Percentiles rank a stretch among this genome's conserved stretches.
These are phyloP conservation scores for Adansonia madagascariensis DNA, from an alignment of 441 rosid genomes.

Conservation along the genomic window DNA sequence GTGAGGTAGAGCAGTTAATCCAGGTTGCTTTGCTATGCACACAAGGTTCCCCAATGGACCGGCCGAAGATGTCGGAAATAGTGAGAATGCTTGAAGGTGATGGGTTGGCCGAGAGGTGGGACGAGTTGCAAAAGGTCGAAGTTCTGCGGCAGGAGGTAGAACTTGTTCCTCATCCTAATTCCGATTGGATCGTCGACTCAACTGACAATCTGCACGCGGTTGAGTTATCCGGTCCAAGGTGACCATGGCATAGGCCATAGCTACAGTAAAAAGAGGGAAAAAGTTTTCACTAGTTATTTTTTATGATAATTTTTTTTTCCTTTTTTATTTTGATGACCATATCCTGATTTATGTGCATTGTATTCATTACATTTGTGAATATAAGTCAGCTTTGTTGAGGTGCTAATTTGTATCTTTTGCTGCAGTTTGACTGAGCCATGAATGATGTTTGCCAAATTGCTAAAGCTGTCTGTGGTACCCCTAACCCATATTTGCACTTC, in stretches of 20 bases:
- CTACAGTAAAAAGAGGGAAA: background rate
- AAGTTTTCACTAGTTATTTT: constrained; percentile 33
- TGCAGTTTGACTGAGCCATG: constrained; percentile 25
- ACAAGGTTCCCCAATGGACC: constrained; percentile 69
- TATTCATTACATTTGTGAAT: constrained; percentile 64
- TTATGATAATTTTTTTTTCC: constrained; percentile 21
- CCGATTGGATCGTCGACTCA: constrained; percentile 70
- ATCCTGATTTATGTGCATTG: constrained; percentile 44
- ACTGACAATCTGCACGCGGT: constrained; percentile 71
- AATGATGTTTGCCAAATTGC: too few species aligned
- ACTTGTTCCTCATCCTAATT: constrained; percentile 53
- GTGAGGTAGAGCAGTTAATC: constrained; percentile 72
- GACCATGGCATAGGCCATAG: constrained; percentile 35
- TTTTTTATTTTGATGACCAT: constrained; percentile 28
- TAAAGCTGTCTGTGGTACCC: too few species aligned
- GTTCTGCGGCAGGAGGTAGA: constrained; percentile 65
- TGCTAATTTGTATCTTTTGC: constrained; percentile 41
- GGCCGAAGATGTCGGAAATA: constrained; percentile 81
- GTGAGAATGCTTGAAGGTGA: constrained; percentile 82
- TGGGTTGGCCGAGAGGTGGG: constrained; percentile 75
- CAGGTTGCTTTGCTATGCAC: constrained; percentile 76
- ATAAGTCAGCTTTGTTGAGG: constrained; percentile 39
- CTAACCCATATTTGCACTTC: constrained; percentile 17
- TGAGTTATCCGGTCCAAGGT: constrained; percentile 79
- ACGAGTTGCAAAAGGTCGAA: constrained; percentile 80